These are phyloP conservation scores for Cocos nucifera DNA, from an alignment of 176 grass and related monocot species.

Conservation along the genomic window DNA sequence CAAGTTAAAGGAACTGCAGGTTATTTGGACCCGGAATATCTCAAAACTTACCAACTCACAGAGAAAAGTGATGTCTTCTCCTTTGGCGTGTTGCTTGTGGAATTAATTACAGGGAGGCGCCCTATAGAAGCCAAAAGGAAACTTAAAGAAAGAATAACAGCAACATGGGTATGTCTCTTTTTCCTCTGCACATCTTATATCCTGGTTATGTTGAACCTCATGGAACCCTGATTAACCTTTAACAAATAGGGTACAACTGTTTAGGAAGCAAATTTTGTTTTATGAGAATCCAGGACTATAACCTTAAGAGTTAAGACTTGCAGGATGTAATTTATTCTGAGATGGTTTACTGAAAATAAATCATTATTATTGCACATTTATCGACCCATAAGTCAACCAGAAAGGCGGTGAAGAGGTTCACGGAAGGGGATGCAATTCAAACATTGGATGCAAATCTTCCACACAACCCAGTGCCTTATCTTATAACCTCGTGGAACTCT, in stretches of 20 bases:
- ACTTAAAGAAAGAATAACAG: constrained; percentile 52
- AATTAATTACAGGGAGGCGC: constrained; percentile 51
- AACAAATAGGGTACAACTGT: too few species aligned
- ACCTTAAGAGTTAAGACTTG: too few species aligned
- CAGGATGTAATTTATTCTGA: too few species aligned
- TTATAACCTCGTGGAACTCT: not conserved
- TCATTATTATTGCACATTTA: not conserved
- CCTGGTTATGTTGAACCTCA: not conserved
- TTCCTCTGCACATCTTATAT: not conserved
- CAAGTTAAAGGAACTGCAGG: constrained; percentile 94
- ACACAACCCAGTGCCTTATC: not conserved
- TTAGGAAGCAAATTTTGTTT: too few species aligned
- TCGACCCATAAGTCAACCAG: not conserved
- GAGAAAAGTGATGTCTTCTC: constrained; percentile 97
- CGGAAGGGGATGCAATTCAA: constrained; percentile 31
- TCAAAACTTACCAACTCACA: constrained; percentile 84
- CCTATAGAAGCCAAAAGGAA: constrained; percentile 64
- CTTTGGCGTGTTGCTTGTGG: constrained; percentile 75
- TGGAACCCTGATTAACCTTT: not conserved
- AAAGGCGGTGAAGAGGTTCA: constrained; percentile 46
- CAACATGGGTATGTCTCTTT: constrained; percentile 41
- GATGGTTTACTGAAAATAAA: too few species aligned
- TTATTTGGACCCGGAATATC: constrained; percentile 94
- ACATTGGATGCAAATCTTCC: constrained; percentile 55
- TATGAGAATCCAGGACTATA: too few species aligned